Percentiles rank a stretch among this genome's conserved stretches.
phyloP scores from a whole-genome alignment of 23 red algal species.

The Chondrus crispus region DNA sequence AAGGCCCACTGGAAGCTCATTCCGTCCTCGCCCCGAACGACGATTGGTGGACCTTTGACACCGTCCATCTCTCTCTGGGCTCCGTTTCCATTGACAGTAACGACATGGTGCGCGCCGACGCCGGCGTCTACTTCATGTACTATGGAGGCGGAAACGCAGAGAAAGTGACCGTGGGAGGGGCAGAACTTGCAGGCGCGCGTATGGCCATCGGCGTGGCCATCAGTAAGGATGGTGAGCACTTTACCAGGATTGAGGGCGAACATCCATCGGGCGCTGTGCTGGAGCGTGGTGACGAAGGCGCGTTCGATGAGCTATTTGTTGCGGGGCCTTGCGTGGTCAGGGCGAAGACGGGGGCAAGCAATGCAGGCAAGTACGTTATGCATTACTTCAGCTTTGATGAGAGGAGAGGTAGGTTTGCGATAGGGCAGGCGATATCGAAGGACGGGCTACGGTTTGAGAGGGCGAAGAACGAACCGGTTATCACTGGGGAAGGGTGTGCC shows the following conservation, averaged over 20 bases:
- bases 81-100: constrained; percentile 42
- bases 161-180: constrained; percentile 8
- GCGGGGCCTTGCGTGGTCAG: constrained; percentile 18
- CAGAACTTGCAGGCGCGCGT: constrained; percentile 29
- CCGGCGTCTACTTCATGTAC: constrained; percentile 77
- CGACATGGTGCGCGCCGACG: constrained; percentile 39
- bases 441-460: constrained; percentile 49
- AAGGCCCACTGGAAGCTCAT: constrained; percentile 15
- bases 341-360: neutral
- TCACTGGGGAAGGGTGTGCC: neutral
- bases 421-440: constrained; percentile 34
- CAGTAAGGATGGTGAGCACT: constrained; percentile 80
- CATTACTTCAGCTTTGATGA: constrained; percentile 61
- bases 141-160: constrained; percentile 56
- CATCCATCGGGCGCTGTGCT: constrained; percentile 61
- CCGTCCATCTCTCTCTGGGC: constrained; percentile 27
- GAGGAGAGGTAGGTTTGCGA: neutral
- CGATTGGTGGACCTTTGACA: constrained; percentile 83
- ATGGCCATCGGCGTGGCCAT: constrained; percentile 72
- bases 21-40: constrained; percentile 65
- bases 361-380: constrained; percentile 49
- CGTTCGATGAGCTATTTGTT: constrained; percentile 50
- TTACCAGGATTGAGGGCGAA: constrained; percentile 65
- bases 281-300: constrained; percentile 27
- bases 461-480: neutral